Percentiles rank a stretch among this genome's conserved stretches.
phyloP scores from a whole-genome alignment of 345 rosid genomes.

The Aethionema arabicum region DNA sequence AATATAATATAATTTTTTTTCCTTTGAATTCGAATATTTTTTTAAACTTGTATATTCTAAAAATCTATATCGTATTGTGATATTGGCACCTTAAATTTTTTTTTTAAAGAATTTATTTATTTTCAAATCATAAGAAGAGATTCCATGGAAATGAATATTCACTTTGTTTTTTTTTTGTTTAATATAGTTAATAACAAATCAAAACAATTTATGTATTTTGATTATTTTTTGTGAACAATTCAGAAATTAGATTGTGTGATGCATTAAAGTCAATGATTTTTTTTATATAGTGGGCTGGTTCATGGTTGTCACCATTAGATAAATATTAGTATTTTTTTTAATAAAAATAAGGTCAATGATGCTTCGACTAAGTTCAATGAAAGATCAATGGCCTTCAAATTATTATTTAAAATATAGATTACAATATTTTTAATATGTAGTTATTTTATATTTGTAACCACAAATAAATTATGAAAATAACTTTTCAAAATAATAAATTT shows the following conservation, averaged over 20 bases:
- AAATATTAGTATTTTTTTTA: background rate
- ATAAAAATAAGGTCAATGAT: constrained; percentile 23
- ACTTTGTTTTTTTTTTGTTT: background rate
- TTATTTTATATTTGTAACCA: background rate
- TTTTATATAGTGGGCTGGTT: constrained; percentile 31
- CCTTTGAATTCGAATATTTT: too few species aligned
- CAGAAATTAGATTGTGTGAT: constrained; percentile 13
- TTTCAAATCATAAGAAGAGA: constrained; percentile 1
- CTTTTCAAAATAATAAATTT: too few species aligned
- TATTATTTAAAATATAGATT: background rate
- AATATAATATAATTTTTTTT: too few species aligned
- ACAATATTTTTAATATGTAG: background rate
- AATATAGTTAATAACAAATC: too few species aligned
- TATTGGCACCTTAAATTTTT: too few species aligned
- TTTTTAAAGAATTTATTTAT: too few species aligned
- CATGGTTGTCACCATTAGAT: constrained; percentile 20
- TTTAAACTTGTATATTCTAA: too few species aligned
- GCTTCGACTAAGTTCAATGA: constrained; percentile 34
- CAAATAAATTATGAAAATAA: too few species aligned
- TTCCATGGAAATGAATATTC: constrained; percentile 28
- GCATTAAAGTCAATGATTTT: constrained; percentile 25
- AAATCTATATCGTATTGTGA: too few species aligned
- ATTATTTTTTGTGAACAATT: background rate
- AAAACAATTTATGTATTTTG: too few species aligned
- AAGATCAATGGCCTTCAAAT: constrained; percentile 27